These are phyloP conservation scores for Metschnikowia borealis DNA, from an alignment of 805 yeast species.

Conservation along the genomic window DNA sequence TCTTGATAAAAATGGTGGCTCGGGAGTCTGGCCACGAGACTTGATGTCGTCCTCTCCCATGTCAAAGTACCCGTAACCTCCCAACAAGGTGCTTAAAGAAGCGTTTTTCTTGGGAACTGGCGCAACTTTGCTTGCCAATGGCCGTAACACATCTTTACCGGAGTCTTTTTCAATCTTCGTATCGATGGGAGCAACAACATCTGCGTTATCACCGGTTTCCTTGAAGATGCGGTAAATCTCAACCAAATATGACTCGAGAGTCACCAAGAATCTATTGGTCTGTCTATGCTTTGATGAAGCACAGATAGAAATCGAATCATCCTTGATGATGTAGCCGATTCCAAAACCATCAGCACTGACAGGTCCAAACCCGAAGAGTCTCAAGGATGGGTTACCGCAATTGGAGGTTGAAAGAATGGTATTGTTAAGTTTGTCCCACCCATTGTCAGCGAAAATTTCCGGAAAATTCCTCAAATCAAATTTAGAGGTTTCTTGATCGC, in stretches of 20 bases:
- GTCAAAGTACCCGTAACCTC: constrained; percentile 61
- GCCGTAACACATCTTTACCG: not conserved
- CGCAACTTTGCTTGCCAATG: constrained; percentile 8
- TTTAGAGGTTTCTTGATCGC: constrained; percentile 15
- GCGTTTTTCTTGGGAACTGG: constrained; percentile 11
- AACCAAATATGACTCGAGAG: constrained; percentile 46
- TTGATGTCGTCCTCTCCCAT: constrained; percentile 50
- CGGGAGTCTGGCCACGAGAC: constrained; percentile 57
- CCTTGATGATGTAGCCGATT: constrained; percentile 51
- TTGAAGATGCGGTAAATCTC: constrained; percentile 39
- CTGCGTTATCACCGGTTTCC: constrained; percentile 20
- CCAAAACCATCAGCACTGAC: constrained; percentile 58
- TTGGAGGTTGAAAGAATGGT: constrained; percentile 59
- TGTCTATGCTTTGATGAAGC: constrained; percentile 60
- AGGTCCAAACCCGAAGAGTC: constrained; percentile 59
- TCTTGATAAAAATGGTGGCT: constrained; percentile 43
- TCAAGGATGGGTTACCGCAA: constrained; percentile 58
- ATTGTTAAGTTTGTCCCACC: constrained; percentile 83
- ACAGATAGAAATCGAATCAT: constrained; percentile 49
- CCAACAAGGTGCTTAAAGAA: constrained; percentile 37
- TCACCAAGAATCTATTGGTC: constrained; percentile 51
- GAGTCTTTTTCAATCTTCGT: constrained; percentile 19
- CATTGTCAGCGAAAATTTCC: constrained; percentile 72
- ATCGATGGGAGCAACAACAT: constrained; percentile 22
- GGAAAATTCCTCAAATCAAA: constrained; percentile 47